Percentiles rank a stretch among this genome's conserved stretches.
These are phyloP conservation scores for Arabis hirsuta DNA, from an alignment of 345 rosid genomes.

Conservation along the genomic window DNA sequence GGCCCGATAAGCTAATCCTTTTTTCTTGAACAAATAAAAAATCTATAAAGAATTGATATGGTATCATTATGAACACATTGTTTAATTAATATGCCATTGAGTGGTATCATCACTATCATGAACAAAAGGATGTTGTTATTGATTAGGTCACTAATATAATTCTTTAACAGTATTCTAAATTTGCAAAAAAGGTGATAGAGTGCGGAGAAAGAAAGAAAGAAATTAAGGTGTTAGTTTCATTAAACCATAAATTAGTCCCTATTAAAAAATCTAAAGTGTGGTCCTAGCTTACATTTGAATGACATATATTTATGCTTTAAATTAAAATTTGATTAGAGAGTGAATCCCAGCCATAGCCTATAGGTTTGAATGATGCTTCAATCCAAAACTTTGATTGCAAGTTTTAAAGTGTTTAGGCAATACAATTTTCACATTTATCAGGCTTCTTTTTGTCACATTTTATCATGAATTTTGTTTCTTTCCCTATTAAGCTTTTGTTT, in stretches of 20 bases:
- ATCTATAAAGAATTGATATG: conserved; percentile 2
- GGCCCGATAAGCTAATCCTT: conserved; percentile 8
- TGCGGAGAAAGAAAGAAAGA: not conserved
- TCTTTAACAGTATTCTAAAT: conserved; percentile 19
- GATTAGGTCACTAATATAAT: conserved; percentile 20
- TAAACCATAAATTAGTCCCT: not conserved
- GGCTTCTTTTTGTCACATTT: conserved; percentile 12
- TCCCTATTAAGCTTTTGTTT: not conserved
- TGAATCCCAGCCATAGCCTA: conserved; percentile 21
- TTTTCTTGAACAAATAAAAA: not conserved
- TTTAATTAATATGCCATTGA: conserved; percentile 24
- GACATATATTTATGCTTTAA: conserved; percentile 22
- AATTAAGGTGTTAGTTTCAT: too few relatives aligned
- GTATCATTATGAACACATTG: conserved; percentile 18
- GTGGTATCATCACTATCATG: conserved; percentile 38
- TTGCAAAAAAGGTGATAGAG: conserved; percentile 4
- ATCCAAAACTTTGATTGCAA: conserved; percentile 34
- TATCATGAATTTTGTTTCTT: not conserved
- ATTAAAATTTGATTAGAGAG: conserved; percentile 15
- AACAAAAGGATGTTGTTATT: conserved; percentile 25
- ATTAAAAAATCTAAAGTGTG: conserved; percentile 1
- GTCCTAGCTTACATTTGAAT: conserved; percentile 15
- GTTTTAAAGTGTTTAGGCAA: conserved; percentile 10
- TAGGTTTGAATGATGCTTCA: conserved; percentile 36
- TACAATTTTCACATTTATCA: conserved; percentile 12